Evolutionary conservation across 73 alveolate genomes (phyloP).

Genomic region (Paramecium sonneborni): DNA sequence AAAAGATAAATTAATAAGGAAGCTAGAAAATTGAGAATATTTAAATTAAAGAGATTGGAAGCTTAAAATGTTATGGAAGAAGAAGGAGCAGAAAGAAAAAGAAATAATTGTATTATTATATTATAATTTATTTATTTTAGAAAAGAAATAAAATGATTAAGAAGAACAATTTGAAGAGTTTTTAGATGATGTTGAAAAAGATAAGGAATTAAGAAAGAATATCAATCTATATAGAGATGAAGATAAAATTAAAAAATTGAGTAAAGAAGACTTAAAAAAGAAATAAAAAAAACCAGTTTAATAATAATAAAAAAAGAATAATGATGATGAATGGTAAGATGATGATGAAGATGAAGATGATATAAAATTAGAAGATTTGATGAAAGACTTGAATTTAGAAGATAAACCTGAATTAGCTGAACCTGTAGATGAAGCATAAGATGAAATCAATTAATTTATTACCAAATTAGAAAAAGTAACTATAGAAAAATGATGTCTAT

Average conservation of each 20-base stretch:
- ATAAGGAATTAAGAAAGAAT: slow-evolving; percentile 60
- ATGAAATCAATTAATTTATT: slow-evolving; percentile 55
- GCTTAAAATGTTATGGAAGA: slow-evolving; percentile 57
- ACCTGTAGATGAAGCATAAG: slow-evolving; percentile 38
- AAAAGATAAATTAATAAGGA: slow-evolving; percentile 52
- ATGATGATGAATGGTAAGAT: slow-evolving; percentile 52
- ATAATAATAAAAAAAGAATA: slow-evolving; percentile 23
- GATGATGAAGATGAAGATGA: slow-evolving; percentile 55
- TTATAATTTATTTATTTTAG: neutral
- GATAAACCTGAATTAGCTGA: slow-evolving; percentile 52
- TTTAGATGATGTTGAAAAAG: slow-evolving; percentile 66
- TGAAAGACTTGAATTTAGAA: slow-evolving; percentile 59
- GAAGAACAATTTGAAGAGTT: slow-evolving; percentile 64
- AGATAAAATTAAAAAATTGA: slow-evolving; percentile 32
- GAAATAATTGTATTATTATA: neutral
- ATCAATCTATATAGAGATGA: slow-evolving; percentile 65
- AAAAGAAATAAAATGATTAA: slow-evolving; percentile 60
- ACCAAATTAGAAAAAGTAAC: slow-evolving; percentile 54
- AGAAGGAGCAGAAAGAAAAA: slow-evolving; percentile 60
- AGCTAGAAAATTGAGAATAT: slow-evolving; percentile 37
- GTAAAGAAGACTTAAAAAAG: slow-evolving; percentile 34
- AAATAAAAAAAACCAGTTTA: slow-evolving; percentile 32
- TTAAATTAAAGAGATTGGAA: slow-evolving; percentile 58
- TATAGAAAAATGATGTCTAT: slow-evolving; percentile 60
- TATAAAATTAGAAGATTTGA: slow-evolving; percentile 58